Evolutionary conservation across 768 basidiomycete genomes (phyloP).

Genomic region (Porpolomopsis calyptriformis): DNA sequence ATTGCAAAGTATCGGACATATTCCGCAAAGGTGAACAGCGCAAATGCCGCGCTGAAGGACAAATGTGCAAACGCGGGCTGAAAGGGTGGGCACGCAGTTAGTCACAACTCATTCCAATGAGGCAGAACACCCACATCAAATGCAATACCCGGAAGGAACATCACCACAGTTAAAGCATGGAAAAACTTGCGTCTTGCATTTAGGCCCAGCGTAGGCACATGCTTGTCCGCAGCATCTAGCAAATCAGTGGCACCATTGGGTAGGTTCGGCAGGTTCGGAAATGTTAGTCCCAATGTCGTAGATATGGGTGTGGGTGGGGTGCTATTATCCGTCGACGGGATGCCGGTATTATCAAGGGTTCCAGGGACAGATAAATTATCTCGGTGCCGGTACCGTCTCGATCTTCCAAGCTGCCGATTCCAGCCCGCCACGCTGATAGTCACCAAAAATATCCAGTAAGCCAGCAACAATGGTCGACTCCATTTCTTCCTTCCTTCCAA

Average conservation of each 20-base stretch:
- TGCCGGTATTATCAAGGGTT: slow-evolving; percentile 14
- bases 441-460: slow-evolving; percentile 78
- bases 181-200: slow-evolving; percentile 96
- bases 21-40: slow-evolving; percentile 91
- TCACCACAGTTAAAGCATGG: slow-evolving; percentile 87
- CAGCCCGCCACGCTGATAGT: slow-evolving; percentile 86
- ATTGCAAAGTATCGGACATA: slow-evolving; percentile 98
- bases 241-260: slow-evolving; percentile 53
- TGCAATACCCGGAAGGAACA: slow-evolving; percentile 93
- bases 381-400: slow-evolving; percentile 50
- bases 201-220: slow-evolving; percentile 77
- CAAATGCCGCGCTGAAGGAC: slow-evolving; percentile 90
- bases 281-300: slow-evolving; percentile 29
- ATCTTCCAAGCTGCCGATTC: slow-evolving; percentile 81
- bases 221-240: slow-evolving; percentile 81
- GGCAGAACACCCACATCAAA: slow-evolving; percentile 59
- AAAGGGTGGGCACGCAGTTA: slow-evolving; percentile 10
- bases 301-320: slow-evolving; percentile 7
- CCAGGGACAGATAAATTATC: slow-evolving; percentile 18
- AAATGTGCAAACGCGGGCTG: slow-evolving; percentile 96
- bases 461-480: slow-evolving; percentile 67
- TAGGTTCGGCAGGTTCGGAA: slow-evolving; percentile 37
- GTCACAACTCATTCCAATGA: slow-evolving; percentile 6
- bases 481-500: slow-evolving; percentile 66
- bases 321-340: slow-evolving; percentile 5